Evolutionary conservation across 1,284 basidiomycete genomes (phyloP), one percentile per base, ranked within the genome.

Genomic region (Porodaedalea pini): DNA sequence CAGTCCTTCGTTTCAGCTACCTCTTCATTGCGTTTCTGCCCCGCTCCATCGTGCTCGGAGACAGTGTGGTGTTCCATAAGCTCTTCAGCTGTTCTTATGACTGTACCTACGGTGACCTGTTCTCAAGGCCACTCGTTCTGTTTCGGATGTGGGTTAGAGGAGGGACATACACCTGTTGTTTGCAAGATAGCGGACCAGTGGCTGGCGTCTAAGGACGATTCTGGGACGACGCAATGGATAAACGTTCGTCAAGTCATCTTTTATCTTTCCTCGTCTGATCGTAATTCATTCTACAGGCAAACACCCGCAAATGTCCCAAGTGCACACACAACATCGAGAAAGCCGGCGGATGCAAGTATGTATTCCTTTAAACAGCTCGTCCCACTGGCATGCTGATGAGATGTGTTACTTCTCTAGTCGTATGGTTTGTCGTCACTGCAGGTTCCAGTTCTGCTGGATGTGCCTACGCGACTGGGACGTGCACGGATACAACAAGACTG

Each of bases 321-420:
- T 88, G 85, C 69, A 71, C 76, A 40, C 81, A 82, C 56, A 85
- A 80, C 53, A 88, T 86, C 63, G 85, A 88, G 71, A 88, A 88
- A 75, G 83, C 82, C 62, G 85, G 85, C 32, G 85, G 85, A 0
- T 86, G 85, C 78, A 83, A 85, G 80, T 82, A 66, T 66, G 79
- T 74, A 2, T 37, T n/a, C 17, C 7, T 23, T 10, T 23, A 39
- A 13, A 15, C 44, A 39, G 47, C 19, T 17, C 4, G 3, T 23
- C 21, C 3, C 29, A 15, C 23, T 32, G 7, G n/a, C 7, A 13
- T 13, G 7, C 21, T 3, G 5, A 23, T 45, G 21, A 10, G 10
- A 27, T 8, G 25, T 19, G 37, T 39, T 13, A 32, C 23, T 19
- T 15, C 23, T 32, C n/a, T 27, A 41, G 72, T 64, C 77, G 78